These are phyloP conservation scores for Fusarium camptoceras DNA, from an alignment of 2,329 filamentous ascomycete genomes.

Conservation along the genomic window DNA sequence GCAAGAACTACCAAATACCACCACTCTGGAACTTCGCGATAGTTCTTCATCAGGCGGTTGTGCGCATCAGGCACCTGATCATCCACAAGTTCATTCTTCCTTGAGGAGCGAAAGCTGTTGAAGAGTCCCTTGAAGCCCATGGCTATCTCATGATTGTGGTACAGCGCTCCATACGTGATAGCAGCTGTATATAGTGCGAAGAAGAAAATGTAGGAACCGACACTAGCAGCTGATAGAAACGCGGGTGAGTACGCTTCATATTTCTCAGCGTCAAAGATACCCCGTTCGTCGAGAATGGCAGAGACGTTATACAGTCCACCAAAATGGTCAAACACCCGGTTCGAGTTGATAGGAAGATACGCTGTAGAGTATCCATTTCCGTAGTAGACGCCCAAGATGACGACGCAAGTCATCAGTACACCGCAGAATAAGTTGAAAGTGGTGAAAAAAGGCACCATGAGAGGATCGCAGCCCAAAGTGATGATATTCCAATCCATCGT, in stretches of 20 bases:
- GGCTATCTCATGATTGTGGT: constrained; percentile 54
- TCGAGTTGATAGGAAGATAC: constrained; percentile 57
- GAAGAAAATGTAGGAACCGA: constrained; percentile 54
- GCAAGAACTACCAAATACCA: constrained; percentile 56
- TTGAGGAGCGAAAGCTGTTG: constrained; percentile 45
- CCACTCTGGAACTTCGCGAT: constrained; percentile 62
- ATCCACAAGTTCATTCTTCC: constrained; percentile 39
- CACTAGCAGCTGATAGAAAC: constrained; percentile 54
- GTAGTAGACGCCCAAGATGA: constrained; percentile 50
- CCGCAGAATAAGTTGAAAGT: constrained; percentile 53
- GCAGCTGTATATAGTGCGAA: constrained; percentile 57
- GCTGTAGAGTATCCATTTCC: constrained; percentile 52
- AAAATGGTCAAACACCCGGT: constrained; percentile 55
- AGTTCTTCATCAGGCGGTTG: constrained; percentile 59
- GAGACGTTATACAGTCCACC: constrained; percentile 55
- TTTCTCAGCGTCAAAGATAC: constrained; percentile 53
- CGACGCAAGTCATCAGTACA: constrained; percentile 44
- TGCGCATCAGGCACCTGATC: constrained; percentile 54
- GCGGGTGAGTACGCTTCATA: constrained; percentile 58
- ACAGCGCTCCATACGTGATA: constrained; percentile 55
- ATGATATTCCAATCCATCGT: constrained; percentile 60
- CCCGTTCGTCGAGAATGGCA: constrained; percentile 48
- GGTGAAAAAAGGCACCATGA: constrained; percentile 54
- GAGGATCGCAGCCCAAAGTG: constrained; percentile 49
- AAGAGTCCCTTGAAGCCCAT: constrained; percentile 52